These are phyloP conservation scores for Eucalyptus caleyi DNA, from an alignment of 345 rosid species.

Conservation along the genomic window DNA sequence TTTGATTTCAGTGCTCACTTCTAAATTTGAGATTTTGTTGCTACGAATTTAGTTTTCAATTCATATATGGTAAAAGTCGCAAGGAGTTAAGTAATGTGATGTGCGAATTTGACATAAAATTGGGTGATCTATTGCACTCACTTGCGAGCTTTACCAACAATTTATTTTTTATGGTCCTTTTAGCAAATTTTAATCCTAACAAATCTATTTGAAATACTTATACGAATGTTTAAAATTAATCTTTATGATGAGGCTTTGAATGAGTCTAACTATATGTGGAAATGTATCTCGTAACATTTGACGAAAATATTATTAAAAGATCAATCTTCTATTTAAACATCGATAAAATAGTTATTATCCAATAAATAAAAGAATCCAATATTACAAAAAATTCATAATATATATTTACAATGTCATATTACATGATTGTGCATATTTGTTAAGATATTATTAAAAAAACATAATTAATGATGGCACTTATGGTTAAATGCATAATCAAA, in stretches of 20 bases:
- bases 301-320: background rate
- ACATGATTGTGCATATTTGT: background rate
- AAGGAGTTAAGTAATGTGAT: too few relatives aligned
- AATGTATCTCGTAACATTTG: background rate
- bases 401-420: background rate
- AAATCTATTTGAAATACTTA: background rate
- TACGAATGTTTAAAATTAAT: too few relatives aligned
- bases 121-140: background rate
- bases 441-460: background rate
- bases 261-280: background rate
- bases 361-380: background rate
- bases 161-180: background rate
- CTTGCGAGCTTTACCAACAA: background rate
- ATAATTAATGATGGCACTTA: background rate
- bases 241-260: background rate
- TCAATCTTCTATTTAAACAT: background rate
- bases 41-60: too few relatives aligned
- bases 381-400: background rate
- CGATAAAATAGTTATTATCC: background rate
- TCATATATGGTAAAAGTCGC: background rate
- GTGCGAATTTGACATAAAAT: too few relatives aligned
- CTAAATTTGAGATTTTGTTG: background rate
- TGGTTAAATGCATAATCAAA: background rate
- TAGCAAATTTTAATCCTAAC: background rate
- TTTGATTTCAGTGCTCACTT: accelerated